Percentiles rank a stretch among this genome's conserved stretches.
Conservation (phyloP, 495 filamentous ascomycete genomes). For the Penicillium parvum region DNA sequence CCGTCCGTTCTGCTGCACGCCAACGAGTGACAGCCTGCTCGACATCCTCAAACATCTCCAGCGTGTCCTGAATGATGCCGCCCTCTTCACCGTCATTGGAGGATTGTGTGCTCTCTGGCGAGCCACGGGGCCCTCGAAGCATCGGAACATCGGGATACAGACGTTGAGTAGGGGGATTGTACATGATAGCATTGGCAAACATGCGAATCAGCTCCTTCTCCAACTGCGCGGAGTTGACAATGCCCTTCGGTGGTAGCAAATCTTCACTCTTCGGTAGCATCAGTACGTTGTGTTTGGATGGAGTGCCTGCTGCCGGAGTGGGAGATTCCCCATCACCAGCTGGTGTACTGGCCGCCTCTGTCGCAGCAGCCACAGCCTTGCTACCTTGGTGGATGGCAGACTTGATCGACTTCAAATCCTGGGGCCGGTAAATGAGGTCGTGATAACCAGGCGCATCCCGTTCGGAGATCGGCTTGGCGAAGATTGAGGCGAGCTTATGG, state of each 20-base stretch:
- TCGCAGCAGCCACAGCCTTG: conserved; percentile 62
- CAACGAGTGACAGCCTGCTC: conserved; percentile 56
- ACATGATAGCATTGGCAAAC: conserved; percentile 98
- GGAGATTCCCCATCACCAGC: conserved; percentile 44
- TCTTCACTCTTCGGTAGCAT: conserved; percentile 65
- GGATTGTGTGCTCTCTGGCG: conserved; percentile 42
- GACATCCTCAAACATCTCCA: conserved; percentile 78
- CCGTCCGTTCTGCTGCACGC: conserved; percentile 54
- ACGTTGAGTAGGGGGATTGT: conserved; percentile 72
- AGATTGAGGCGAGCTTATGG: conserved; percentile 86
- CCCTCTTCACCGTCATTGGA: conserved; percentile 64
- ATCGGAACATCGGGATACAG: conserved; percentile 59
- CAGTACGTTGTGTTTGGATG: conserved; percentile 38
- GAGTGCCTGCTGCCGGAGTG: conserved; percentile 29
- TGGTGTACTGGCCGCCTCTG: conserved; percentile 46
- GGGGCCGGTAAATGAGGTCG: conserved; percentile 78
- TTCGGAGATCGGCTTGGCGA: conserved; percentile 77
- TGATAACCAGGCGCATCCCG: conserved; percentile 83
- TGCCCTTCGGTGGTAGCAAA: conserved; percentile 78
- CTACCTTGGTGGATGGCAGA: conserved; percentile 73
- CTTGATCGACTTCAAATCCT: conserved; percentile 84
- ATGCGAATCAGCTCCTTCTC: conserved; percentile 96
- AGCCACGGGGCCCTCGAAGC: conserved; percentile 32
- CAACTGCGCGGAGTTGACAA: conserved; percentile 90
- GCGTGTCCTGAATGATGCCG: conserved; percentile 73